phyloP scores from a whole-genome alignment of 208 protist species.

The Crithidia expoeki region DNA sequence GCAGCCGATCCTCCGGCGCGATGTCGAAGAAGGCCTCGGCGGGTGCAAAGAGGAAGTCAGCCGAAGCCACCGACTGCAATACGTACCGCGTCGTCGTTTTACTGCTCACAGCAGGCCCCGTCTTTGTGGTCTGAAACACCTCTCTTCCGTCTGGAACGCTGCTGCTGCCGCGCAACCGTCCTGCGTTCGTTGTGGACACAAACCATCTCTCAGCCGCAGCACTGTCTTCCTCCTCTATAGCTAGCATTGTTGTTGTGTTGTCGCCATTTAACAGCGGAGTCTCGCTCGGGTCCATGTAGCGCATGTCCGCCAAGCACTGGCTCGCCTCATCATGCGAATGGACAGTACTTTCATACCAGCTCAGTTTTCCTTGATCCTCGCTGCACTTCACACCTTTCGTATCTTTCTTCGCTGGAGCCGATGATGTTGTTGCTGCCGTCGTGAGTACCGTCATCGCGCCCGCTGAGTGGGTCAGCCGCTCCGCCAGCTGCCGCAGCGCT shows the following conservation, averaged over 20 bases:
- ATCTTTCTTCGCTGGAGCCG: background rate
- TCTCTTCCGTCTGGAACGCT: too few species aligned
- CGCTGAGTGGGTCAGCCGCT: slow-evolving; percentile 14
- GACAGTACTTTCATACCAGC: slow-evolving; percentile 9
- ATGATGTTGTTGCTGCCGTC: background rate
- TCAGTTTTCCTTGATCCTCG: background rate
- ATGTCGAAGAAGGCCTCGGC: slow-evolving; percentile 59
- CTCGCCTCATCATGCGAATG: slow-evolving; percentile 1
- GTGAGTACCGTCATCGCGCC: slow-evolving; percentile 11
- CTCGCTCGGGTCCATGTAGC: slow-evolving; percentile 27
- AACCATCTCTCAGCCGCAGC: background rate
- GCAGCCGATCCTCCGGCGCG: slow-evolving; percentile 17
- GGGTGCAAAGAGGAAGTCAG: slow-evolving; percentile 51
- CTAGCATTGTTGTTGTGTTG: background rate
- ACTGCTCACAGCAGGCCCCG: background rate
- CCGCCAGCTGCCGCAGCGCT: slow-evolving; percentile 3
- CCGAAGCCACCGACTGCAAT: slow-evolving; percentile 37
- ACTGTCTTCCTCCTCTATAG: too few species aligned
- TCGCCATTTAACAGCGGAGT: background rate
- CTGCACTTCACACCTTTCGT: background rate
- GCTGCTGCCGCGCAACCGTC: slow-evolving; percentile 4
- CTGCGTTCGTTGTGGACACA: background rate
- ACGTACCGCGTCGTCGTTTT: slow-evolving; percentile 19
- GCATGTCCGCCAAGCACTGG: slow-evolving; percentile 28
- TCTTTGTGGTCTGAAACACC: too few species aligned